These are phyloP conservation scores for Paraphaeosphaeria sporulosa DNA, from an alignment of 2,329 filamentous ascomycete species.

Conservation along the genomic window DNA sequence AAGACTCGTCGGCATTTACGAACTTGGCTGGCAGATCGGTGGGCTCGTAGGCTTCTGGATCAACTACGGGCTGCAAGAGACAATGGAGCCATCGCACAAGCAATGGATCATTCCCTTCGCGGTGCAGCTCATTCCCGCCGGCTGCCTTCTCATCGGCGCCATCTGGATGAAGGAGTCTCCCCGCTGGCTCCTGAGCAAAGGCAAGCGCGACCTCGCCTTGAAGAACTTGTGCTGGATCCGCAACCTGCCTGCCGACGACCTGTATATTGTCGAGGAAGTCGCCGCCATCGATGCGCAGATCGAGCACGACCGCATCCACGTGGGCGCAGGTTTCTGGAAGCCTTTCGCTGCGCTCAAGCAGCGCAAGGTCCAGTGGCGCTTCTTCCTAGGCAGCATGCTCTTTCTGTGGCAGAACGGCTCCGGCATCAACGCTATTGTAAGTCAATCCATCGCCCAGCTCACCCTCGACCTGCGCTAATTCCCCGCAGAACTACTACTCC, in stretches of 20 bases:
- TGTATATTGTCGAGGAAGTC: slow-evolving; percentile 78
- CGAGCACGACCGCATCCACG: slow-evolving; percentile 67
- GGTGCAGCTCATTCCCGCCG: slow-evolving; percentile 72
- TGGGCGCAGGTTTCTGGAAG: slow-evolving; percentile 78
- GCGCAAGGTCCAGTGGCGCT: slow-evolving; percentile 70
- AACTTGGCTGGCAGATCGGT: slow-evolving; percentile 59
- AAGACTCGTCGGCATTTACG: slow-evolving; percentile 60
- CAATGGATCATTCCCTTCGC: slow-evolving; percentile 63
- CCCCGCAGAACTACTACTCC: slow-evolving; percentile 71
- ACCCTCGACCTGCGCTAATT: neutral
- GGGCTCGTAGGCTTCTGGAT: slow-evolving; percentile 44
- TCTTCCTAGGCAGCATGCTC: slow-evolving; percentile 75
- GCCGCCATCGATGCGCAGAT: slow-evolving; percentile 73
- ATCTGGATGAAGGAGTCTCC: slow-evolving; percentile 56
- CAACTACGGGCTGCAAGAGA: slow-evolving; percentile 55
- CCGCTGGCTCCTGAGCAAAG: slow-evolving; percentile 54
- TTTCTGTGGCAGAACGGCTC: slow-evolving; percentile 82
- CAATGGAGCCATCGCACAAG: slow-evolving; percentile 51
- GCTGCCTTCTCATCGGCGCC: slow-evolving; percentile 59
- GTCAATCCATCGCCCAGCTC: too few relatives aligned
- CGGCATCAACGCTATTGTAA: slow-evolving; percentile 70
- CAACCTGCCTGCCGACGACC: slow-evolving; percentile 62
- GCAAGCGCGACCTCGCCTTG: slow-evolving; percentile 51
- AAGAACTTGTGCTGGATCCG: slow-evolving; percentile 68
- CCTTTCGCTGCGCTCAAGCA: slow-evolving; percentile 41